Conservation (phyloP, 768 basidiomycete genomes). For the Nidularia pulvinata region DNA sequence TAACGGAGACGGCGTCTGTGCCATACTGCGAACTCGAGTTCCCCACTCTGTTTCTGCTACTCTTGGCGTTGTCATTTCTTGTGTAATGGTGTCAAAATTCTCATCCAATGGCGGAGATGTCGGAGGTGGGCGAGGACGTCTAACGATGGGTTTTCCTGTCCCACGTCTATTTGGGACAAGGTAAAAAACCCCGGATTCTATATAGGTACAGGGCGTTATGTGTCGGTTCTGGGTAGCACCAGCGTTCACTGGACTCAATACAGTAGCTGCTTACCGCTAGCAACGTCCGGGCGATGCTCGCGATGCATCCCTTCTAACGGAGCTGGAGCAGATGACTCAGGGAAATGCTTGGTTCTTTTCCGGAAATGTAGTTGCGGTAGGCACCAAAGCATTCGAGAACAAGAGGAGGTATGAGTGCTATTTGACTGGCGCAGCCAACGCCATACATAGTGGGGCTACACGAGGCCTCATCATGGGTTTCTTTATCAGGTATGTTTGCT, state of each 20-base stretch:
- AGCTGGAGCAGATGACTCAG: conserved; percentile 1
- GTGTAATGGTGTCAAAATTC: conserved; percentile 36
- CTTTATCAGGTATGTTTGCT: conserved; percentile 3
- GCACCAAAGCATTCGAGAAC: conserved; percentile 27
- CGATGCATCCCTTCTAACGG: conserved; percentile 8
- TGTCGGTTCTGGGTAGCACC: not conserved
- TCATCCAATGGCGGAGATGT: conserved; percentile 37
- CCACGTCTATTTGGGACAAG: conserved; percentile 36
- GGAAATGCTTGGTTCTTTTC: conserved; percentile 5
- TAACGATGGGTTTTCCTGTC: conserved; percentile 29
- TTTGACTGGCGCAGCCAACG: conserved; percentile 15
- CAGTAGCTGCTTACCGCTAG: conserved; percentile 9
- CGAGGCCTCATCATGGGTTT: conserved; percentile 38
- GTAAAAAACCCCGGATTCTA: conserved; percentile 35
- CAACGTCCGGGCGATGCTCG: conserved; percentile 6
- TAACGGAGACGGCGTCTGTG: conserved; percentile 23
- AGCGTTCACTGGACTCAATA: conserved; percentile 1
- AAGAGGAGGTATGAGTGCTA: conserved; percentile 4
- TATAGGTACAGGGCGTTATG: not conserved
- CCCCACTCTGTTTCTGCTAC: conserved; percentile 17
- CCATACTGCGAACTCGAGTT: conserved; percentile 8
- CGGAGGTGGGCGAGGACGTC: conserved; percentile 33
- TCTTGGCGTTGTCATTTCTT: conserved; percentile 19
- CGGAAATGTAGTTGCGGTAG: conserved; percentile 18
- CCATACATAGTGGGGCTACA: conserved; percentile 22